Base-by-base conservation (phyloP, 148 eudicot species). In the Vaccinium myrtillus region DNA sequence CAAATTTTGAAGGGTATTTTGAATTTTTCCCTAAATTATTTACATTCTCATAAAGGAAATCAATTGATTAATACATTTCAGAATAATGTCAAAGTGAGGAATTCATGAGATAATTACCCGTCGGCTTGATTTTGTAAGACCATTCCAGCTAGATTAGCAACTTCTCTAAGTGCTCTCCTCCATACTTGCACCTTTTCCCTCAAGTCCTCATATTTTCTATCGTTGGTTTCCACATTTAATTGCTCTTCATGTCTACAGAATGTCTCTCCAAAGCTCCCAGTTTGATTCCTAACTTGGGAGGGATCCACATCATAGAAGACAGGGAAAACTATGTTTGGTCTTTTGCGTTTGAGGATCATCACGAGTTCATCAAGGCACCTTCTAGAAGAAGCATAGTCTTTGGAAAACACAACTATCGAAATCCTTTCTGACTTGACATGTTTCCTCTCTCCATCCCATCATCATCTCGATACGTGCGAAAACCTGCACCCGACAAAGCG, bases 261-360 rank as follows among this genome's bases (percentile, higher is more conserved):
- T n/a, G 69, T 27, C 69, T 61, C 69, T 61, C 69, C 69, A 5
- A 21, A 61, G 27, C 13, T 61, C 27, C 69, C 69, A 7, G 69
- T 21, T 61, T 61, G 69, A 3, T 61, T 21, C 3, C 69, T n/a
- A 61, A 61, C 69, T 61, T 61, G 69, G 27, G 69, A 61, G 12
- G 69, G 69, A 61, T 61, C 27, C 69, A 43, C 69, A 61, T 61
- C 69, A 61, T n/a, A 61, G 25, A 61, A 61, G 69, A 61, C 69
- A 61, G 69, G 69, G 6, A 61, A 61, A n/a, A 61, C 27, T 21
- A 61, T 9, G 23, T 61, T 27, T 21, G 69, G 8, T 25, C 11
- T 61, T 25, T n/a, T 61, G 69, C 11, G 69, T n/a, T 21, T 4
- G 1, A 61, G 69, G 27, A 61, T n/a, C 69, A 61, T 61, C 12